Base-by-base conservation (phyloP, 805 yeast genomes). In the Cyberlindnera misumaiensis region DNA sequence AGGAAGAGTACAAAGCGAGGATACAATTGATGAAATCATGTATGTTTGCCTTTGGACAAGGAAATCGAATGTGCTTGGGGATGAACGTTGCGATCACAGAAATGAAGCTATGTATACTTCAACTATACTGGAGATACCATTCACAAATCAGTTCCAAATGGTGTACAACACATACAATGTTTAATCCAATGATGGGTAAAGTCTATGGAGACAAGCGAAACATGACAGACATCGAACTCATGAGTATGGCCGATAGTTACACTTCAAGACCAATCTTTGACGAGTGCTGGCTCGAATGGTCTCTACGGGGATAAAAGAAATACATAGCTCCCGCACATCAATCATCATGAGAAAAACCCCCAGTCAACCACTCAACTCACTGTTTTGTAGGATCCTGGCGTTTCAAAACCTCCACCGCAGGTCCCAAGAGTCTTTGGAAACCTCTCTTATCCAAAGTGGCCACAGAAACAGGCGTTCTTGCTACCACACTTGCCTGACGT, bases 371-470 rank as follows among this genome's bases (percentile, higher is more conserved):
- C 13, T 11, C 13, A 13, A 15, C 13, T 32, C 27, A 52, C 38
- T 52, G 51, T 41, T 49, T 52, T 9, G 87, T 83, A 38, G 97
- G 97, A 61, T 87, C 96, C 55, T 86, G 87, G 43, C 80, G 67
- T 62, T 84, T 83, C 56, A 89, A 73, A 31, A 85, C 87, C 41
- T 84, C 95, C 16, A 88, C 95, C 3, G 88, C 96, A 27, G 96
- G 96, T 3, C 98, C 98, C 46, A 93, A 71, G 50, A 93, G 71
- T 62, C 97, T 78, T 63, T 87, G 89, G 68, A 93, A 93, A 1
- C 96, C 97, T 45, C 83, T 75, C 65, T 90, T 87, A 45, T 86
- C 95, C 51, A 93, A 72, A 4, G 93, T 82, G n/a, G 94, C 97
- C 29, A 89, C 95, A 53, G 84, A 84, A 22, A 93, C 79, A 30